Evolutionary conservation across 805 yeast species (phyloP).

Genomic region (Clavispora asparagi): DNA sequence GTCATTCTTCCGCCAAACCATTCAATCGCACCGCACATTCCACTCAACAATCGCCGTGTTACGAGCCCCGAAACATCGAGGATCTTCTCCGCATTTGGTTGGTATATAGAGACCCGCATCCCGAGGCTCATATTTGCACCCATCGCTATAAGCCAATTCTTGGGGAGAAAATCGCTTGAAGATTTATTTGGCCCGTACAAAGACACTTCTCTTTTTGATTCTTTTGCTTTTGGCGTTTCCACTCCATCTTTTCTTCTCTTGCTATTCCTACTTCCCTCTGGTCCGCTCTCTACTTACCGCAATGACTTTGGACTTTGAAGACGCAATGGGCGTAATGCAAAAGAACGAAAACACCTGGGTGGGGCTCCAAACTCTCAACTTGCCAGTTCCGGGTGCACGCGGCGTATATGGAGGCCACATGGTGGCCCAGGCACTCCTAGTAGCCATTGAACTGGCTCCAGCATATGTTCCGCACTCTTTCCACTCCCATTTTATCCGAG

Average conservation of each 20-base stretch:
- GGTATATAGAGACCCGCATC: not conserved
- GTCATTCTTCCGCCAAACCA: too few species aligned
- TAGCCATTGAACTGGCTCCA: constrained; percentile 47
- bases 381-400: constrained; percentile 43
- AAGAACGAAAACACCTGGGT: constrained; percentile 16
- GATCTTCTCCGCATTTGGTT: not conserved
- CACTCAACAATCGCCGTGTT: not conserved
- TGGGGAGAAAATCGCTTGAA: too few species aligned
- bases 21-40: too few species aligned
- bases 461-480: constrained; percentile 50
- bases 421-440: constrained; percentile 60
- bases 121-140: not conserved
- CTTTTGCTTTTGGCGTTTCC: too few species aligned
- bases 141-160: not conserved
- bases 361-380: constrained; percentile 31
- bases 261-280: not conserved
- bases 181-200: too few species aligned
- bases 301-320: constrained; percentile 9
- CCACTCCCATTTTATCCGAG: constrained; percentile 56
- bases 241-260: not conserved
- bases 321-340: constrained; percentile 9
- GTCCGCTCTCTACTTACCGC: not conserved
- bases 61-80: not conserved
- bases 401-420: constrained; percentile 71
- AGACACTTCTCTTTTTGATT: too few species aligned